These are phyloP conservation scores for Pseudonitzschia pungens DNA, from an alignment of 108 stramenopile genomes.

Conservation along the genomic window DNA sequence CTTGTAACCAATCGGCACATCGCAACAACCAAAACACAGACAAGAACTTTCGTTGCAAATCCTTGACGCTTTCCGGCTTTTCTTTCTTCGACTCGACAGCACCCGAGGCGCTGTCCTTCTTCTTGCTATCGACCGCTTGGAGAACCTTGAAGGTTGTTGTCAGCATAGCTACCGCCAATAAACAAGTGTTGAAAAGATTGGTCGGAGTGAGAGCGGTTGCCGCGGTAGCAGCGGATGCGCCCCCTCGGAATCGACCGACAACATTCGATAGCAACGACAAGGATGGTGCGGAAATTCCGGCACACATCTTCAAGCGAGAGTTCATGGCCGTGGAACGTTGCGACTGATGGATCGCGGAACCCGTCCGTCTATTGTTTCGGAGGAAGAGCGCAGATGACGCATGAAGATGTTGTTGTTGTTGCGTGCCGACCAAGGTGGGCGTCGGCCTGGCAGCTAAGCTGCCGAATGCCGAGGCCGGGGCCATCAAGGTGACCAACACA, in stretches of 20 bases:
- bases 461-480: constrained; percentile 1
- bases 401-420: constrained; percentile 4
- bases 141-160: constrained; percentile 41
- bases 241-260: constrained; percentile 7
- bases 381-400: not conserved
- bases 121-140: constrained; percentile 24
- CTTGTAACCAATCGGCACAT: constrained; percentile 99
- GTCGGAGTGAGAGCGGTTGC: constrained; percentile 29
- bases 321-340: not conserved
- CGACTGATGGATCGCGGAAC: not conserved
- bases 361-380: not conserved
- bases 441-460: not conserved
- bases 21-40: constrained; percentile 93
- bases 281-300: constrained; percentile 10
- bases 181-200: constrained; percentile 52
- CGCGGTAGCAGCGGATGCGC: not conserved
- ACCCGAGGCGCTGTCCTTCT: not conserved
- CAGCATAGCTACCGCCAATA: constrained; percentile 42
- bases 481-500: constrained; percentile 8
- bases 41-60: constrained; percentile 80
- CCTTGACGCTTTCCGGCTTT: constrained; percentile 48
- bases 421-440: not conserved
- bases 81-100: not conserved
- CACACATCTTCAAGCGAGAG: constrained; percentile 4
- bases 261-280: constrained; percentile 5